phyloP scores from a whole-genome alignment of 1,284 basidiomycete genomes.

The Ceratobasidium sp. region DNA sequence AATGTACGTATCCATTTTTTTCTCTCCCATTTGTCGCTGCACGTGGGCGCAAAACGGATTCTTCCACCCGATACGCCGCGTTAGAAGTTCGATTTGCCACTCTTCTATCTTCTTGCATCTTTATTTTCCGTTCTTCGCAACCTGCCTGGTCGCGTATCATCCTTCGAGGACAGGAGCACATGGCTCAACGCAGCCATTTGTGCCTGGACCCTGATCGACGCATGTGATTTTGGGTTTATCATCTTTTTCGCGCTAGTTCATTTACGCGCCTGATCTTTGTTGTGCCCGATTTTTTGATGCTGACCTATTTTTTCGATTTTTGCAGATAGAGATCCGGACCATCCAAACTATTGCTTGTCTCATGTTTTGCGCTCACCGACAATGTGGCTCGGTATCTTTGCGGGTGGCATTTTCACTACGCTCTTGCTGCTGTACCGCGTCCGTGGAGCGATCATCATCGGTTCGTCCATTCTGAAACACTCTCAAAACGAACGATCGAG shows the following conservation, averaged over 20 bases:
- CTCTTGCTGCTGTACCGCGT: slow-evolving; percentile 87
- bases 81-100: slow-evolving; percentile 56
- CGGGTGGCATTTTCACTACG: slow-evolving; percentile 84
- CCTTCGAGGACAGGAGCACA: background rate
- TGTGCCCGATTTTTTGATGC: background rate
- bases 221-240: slow-evolving; percentile 8
- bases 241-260: background rate
- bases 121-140: background rate
- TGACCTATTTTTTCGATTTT: background rate
- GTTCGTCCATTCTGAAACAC: slow-evolving; percentile 48
- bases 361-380: slow-evolving; percentile 78
- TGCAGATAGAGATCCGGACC: slow-evolving; percentile 46
- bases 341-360: slow-evolving; percentile 67
- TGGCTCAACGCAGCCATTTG: background rate
- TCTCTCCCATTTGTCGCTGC: background rate
- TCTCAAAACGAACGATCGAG: too few relatives aligned
- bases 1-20: slow-evolving; percentile 56
- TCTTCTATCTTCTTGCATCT: background rate
- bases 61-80: slow-evolving; percentile 5
- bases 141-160: slow-evolving; percentile 25
- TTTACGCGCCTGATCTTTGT: background rate
- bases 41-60: slow-evolving; percentile 7
- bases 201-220: slow-evolving; percentile 40
- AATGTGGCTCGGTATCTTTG: slow-evolving; percentile 90
- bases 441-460: slow-evolving; percentile 84